Evolutionary conservation across 164 flowering plant genomes (phyloP).

Genomic region (Sextonia rubra): DNA sequence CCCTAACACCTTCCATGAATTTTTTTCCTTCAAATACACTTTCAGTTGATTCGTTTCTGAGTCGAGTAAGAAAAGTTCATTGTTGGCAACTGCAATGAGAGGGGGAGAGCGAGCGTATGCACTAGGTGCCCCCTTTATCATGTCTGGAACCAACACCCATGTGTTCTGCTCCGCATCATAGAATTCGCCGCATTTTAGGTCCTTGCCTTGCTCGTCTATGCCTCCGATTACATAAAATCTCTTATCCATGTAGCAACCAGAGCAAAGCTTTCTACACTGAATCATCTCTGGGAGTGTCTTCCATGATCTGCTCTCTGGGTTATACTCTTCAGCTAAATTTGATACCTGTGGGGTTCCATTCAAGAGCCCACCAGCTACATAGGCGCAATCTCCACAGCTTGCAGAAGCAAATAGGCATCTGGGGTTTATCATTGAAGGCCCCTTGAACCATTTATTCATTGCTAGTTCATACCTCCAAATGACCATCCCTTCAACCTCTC

Average conservation of each 20-base stretch:
- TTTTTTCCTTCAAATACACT: constrained; percentile 51
- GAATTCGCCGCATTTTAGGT: constrained; percentile 60
- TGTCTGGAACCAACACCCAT: constrained; percentile 65
- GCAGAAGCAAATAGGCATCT: constrained; percentile 83
- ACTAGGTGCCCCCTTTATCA: constrained; percentile 44
- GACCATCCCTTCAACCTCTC: constrained; percentile 45
- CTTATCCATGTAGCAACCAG: constrained; percentile 71
- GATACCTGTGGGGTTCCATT: constrained; percentile 25
- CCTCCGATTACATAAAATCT: constrained; percentile 82
- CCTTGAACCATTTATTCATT: constrained; percentile 50
- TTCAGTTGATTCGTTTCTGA: constrained; percentile 56
- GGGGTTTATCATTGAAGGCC: constrained; percentile 61
- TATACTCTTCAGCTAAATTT: constrained; percentile 56
- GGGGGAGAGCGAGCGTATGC: constrained; percentile 58
- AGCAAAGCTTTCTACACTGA: constrained; percentile 40
- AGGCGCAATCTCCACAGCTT: constrained; percentile 48
- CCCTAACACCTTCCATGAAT: constrained; percentile 66
- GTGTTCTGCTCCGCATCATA: constrained; percentile 37
- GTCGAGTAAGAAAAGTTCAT: constrained; percentile 66
- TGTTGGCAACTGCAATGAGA: constrained; percentile 67
- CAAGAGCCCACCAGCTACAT: constrained; percentile 69
- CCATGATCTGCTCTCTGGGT: constrained; percentile 51
- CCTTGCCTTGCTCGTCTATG: constrained; percentile 20
- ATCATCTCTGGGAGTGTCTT: constrained; percentile 54
- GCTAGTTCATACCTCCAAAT: constrained; percentile 69